These are phyloP conservation scores for Chromera velia DNA, from an alignment of 73 alveolate genomes.

Conservation along the genomic window DNA sequence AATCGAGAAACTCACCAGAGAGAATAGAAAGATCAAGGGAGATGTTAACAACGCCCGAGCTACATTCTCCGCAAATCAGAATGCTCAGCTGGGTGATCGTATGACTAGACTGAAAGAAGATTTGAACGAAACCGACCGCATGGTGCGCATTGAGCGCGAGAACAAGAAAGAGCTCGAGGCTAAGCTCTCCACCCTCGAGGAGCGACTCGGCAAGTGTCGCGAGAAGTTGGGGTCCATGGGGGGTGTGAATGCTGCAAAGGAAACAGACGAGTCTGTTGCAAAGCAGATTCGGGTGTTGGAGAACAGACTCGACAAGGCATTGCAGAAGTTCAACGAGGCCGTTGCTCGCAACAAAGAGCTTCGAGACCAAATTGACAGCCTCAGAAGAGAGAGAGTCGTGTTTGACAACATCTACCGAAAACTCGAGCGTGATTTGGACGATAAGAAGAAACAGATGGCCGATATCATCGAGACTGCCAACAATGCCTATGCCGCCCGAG, in stretches of 20 bases:
- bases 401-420: constrained; percentile 88
- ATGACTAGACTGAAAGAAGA: too few species aligned
- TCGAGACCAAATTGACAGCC: constrained; percentile 81
- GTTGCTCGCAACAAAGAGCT: constrained; percentile 79
- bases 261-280: constrained; percentile 56
- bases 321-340: constrained; percentile 89
- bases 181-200: too few species aligned
- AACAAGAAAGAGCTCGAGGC: too few species aligned
- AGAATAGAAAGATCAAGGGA: constrained; percentile 35
- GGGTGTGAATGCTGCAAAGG: too few species aligned
- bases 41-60: neutral
- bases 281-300: constrained; percentile 86
- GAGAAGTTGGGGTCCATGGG: too few species aligned
- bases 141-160: too few species aligned
- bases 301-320: constrained; percentile 90
- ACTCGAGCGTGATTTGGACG: constrained; percentile 81
- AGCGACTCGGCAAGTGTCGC: too few species aligned
- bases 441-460: constrained; percentile 53
- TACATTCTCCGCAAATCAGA: too few species aligned
- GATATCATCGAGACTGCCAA: constrained; percentile 65
- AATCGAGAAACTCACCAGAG: constrained; percentile 34
- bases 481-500: constrained; percentile 77
- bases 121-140: too few species aligned
- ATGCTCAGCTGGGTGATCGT: too few species aligned
- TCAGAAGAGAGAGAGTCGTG: constrained; percentile 85